These are phyloP conservation scores for Penicillium simplicissimum DNA, from an alignment of 495 filamentous ascomycete genomes.

Conservation along the genomic window DNA sequence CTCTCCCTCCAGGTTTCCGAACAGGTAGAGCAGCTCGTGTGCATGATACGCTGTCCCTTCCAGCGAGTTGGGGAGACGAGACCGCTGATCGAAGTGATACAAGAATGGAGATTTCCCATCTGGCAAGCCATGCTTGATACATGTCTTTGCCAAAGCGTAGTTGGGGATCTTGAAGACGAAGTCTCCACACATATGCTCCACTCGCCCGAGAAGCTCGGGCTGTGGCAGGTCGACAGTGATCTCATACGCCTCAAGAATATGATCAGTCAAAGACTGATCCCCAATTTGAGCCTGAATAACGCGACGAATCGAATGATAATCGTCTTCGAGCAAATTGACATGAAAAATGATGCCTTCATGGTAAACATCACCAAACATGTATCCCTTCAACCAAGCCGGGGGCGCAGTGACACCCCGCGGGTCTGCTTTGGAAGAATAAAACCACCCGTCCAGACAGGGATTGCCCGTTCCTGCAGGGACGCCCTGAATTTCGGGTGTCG, in stretches of 20 bases:
- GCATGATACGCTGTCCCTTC: conserved; percentile 37
- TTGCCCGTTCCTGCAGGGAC: conserved; percentile 30
- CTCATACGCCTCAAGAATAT: conserved; percentile 25
- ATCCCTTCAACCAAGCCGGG: conserved; percentile 29
- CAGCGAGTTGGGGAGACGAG: conserved; percentile 27
- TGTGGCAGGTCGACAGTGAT: conserved; percentile 17
- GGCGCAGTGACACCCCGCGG: conserved; percentile 23
- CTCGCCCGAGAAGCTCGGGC: conserved; percentile 13
- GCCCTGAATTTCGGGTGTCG: conserved; percentile 29
- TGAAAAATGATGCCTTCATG: conserved; percentile 40
- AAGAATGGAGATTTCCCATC: conserved; percentile 1
- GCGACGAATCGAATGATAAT: conserved; percentile 20
- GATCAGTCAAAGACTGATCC: conserved; percentile 16
- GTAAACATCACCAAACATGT: conserved; percentile 36
- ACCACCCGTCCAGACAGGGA: conserved; percentile 35
- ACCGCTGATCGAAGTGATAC: conserved; percentile 38
- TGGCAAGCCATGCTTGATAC: not conserved
- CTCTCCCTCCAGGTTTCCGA: conserved; percentile 29
- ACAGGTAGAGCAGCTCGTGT: conserved; percentile 35
- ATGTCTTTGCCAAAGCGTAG: conserved; percentile 16
- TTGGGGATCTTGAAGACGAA: conserved; percentile 35
- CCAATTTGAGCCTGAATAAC: conserved; percentile 17
- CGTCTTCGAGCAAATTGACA: conserved; percentile 27
- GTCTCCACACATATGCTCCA: conserved; percentile 37
- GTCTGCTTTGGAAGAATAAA: conserved; percentile 21